A percentile compares a stretch with the other conserved stretches of the same genome.
Conservation (phyloP, 164 flowering plant genomes). For the Annona squamosa region DNA sequence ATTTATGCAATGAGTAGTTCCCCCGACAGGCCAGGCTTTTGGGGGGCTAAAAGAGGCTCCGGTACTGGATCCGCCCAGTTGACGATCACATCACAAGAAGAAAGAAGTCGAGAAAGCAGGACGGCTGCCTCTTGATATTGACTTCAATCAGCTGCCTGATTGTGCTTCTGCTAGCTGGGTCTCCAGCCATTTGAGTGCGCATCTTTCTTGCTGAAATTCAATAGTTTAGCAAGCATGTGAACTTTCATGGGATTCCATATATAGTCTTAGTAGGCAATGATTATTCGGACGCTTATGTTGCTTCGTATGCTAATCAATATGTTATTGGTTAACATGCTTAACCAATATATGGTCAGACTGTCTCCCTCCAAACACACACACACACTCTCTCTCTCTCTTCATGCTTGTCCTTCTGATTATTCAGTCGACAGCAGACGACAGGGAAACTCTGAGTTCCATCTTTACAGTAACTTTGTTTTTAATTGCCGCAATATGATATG, state of each 20-base stretch:
- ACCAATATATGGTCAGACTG: too few species aligned
- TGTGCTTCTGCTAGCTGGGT: neutral
- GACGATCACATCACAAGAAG: slow-evolving; percentile 11
- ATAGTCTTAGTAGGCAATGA: neutral
- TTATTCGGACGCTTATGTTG: too few species aligned
- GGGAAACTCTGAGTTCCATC: too few species aligned
- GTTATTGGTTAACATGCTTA: too few species aligned
- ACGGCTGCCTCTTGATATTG: slow-evolving; percentile 21
- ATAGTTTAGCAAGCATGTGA: neutral
- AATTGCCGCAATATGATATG: too few species aligned
- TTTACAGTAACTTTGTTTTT: too few species aligned
- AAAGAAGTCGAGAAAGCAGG: slow-evolving; percentile 10
- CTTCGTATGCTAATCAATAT: too few species aligned
- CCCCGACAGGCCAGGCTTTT: slow-evolving; percentile 32
- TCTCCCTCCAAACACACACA: too few species aligned
- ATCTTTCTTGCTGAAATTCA: neutral
- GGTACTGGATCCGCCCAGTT: slow-evolving; percentile 14
- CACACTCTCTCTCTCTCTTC: too few species aligned
- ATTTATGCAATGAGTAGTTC: slow-evolving; percentile 27
- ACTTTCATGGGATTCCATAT: neutral
- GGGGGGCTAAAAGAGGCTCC: slow-evolving; percentile 35
- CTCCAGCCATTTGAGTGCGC: neutral
- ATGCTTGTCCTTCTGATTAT: too few species aligned
- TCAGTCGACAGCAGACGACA: too few species aligned
- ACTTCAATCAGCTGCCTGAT: slow-evolving; percentile 43